Conservation (phyloP, 306 rosid species). For the Inga leiocalycina region DNA sequence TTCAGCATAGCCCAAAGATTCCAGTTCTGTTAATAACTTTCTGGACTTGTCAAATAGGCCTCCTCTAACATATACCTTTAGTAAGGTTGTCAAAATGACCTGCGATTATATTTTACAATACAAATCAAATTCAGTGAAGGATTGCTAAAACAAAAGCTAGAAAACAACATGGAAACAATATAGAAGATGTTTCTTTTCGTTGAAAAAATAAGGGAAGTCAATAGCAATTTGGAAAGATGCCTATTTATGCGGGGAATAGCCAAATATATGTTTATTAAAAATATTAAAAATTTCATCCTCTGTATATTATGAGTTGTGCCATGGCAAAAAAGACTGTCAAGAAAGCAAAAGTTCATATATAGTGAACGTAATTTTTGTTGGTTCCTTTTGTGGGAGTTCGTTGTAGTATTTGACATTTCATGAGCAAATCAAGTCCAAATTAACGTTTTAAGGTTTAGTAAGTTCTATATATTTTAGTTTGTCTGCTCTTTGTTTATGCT, state of each 20-base stretch:
- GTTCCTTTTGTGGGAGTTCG: background rate
- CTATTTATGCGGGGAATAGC: background rate
- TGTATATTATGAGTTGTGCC: background rate
- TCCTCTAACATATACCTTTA: slow-evolving; percentile 92
- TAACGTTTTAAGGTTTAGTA: background rate
- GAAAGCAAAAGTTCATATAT: background rate
- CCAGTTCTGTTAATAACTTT: slow-evolving; percentile 67
- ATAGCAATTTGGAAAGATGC: background rate
- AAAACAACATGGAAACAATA: slow-evolving; percentile 9
- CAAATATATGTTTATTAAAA: background rate
- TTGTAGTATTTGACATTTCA: background rate
- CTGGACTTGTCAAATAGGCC: slow-evolving; percentile 87
- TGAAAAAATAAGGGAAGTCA: slow-evolving; percentile 2
- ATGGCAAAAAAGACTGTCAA: background rate
- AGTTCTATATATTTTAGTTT: background rate
- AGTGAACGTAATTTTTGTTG: background rate
- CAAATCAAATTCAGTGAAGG: slow-evolving; percentile 16
- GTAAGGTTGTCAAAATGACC: slow-evolving; percentile 87
- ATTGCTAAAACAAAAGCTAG: background rate
- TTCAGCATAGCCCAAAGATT: slow-evolving; percentile 70
- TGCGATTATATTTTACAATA: slow-evolving; percentile 43
- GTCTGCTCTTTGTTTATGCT: background rate
- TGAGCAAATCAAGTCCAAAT: background rate
- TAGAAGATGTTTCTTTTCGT: background rate
- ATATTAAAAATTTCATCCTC: background rate